Evolutionary conservation across 352 stramenopile genomes (phyloP).

Genomic region (Phytophthora chlamydospora): DNA sequence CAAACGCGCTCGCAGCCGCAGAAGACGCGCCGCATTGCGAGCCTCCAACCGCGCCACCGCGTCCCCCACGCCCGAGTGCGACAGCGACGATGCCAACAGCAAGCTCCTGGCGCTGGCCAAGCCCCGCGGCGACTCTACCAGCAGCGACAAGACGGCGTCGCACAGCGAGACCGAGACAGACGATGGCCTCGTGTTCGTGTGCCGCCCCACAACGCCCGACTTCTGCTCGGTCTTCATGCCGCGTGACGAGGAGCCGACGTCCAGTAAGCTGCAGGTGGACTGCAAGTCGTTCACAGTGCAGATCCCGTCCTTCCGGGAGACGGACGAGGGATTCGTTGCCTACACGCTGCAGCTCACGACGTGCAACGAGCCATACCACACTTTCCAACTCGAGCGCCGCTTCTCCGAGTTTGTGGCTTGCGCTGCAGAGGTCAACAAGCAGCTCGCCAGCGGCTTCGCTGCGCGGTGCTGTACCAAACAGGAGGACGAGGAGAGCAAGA

Average conservation of each 20-base stretch:
- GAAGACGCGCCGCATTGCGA: constrained; percentile 53
- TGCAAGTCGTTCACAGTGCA: constrained; percentile 56
- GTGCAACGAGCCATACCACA: constrained; percentile 39
- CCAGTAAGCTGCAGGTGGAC: constrained; percentile 15
- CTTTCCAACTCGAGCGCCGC: constrained; percentile 67
- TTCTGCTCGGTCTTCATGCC: constrained; percentile 72
- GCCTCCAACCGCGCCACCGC: constrained; percentile 26
- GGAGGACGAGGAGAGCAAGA: constrained; percentile 22
- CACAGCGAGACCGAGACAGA: constrained; percentile 53
- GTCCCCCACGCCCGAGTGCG: constrained; percentile 34
- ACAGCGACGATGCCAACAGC: constrained; percentile 37
- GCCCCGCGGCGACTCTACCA: constrained; percentile 2
- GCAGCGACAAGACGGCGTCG: constrained; percentile 26
- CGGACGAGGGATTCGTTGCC: constrained; percentile 62
- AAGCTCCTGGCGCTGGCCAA: constrained; percentile 15
- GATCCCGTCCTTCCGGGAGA: constrained; percentile 70
- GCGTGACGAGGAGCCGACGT: constrained; percentile 18
- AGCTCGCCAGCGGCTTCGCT: constrained; percentile 31
- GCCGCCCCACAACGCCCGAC: constrained; percentile 52
- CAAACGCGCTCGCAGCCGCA: constrained; percentile 68
- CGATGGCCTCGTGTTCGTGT: constrained; percentile 73
- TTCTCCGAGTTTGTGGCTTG: constrained; percentile 84
- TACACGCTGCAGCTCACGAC: constrained; percentile 64
- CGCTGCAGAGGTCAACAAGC: constrained; percentile 49
- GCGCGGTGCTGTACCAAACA: constrained; percentile 11